These are phyloP conservation scores for Oemleria cerasiformis DNA, from an alignment of 306 rosid genomes.

Conservation along the genomic window DNA sequence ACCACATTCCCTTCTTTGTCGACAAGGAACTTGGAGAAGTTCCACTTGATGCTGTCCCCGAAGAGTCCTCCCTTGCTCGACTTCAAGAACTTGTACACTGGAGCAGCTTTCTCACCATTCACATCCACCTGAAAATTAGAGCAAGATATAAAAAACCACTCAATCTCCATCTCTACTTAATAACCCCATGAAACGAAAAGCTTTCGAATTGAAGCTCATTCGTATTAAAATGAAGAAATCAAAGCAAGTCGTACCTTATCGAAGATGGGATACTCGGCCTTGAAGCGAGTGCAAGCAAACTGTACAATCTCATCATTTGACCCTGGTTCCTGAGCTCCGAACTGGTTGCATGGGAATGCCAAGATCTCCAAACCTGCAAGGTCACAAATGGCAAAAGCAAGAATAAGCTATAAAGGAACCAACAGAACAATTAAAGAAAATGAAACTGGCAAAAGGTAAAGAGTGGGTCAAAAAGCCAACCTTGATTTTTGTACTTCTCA, in stretches of 20 bases:
- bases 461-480: constrained; percentile 32
- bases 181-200: background rate
- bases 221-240: background rate
- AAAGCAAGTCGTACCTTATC: constrained; percentile 60
- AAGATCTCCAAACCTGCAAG: constrained; percentile 77
- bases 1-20: constrained; percentile 86
- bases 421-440: background rate
- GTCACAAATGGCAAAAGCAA: background rate
- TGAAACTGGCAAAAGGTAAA: background rate
- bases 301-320: constrained; percentile 72
- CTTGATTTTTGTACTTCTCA: constrained; percentile 78
- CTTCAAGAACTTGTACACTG: constrained; percentile 76
- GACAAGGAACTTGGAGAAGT: constrained; percentile 87
- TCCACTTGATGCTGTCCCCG: constrained; percentile 85
- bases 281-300: constrained; percentile 90
- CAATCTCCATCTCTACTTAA: background rate
- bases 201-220: background rate
- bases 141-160: background rate
- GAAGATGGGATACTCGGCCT: constrained; percentile 88
- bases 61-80: constrained; percentile 93
- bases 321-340: constrained; percentile 98
- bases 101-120: constrained; percentile 70
- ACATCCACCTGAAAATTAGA: constrained; percentile 59
- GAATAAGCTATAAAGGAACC: background rate
- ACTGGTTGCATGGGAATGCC: constrained; percentile 97